phyloP scores from a whole-genome alignment of 306 rosid species.

The Medicago ruthenica region DNA sequence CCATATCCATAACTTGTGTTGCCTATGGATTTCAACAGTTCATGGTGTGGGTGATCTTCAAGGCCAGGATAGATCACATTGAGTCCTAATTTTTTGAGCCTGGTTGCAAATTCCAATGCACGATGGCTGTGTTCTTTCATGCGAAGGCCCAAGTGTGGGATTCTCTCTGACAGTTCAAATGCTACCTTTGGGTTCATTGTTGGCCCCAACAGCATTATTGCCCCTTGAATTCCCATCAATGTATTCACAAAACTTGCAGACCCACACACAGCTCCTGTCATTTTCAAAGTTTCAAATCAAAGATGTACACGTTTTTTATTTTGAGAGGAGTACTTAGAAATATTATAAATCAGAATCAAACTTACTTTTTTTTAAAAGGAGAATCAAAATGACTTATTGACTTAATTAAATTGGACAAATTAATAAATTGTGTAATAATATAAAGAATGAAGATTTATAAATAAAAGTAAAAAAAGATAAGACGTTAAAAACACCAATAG shows the following conservation, averaged over 20 bases:
- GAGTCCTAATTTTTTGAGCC: slow-evolving; percentile 66
- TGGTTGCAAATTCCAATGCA: slow-evolving; percentile 63
- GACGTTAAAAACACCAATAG: no score
- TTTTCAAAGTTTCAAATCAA: background rate
- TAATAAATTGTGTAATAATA: no score
- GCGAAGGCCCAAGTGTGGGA: slow-evolving; percentile 70
- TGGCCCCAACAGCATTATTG: slow-evolving; percentile 81
- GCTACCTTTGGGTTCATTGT: slow-evolving; percentile 94
- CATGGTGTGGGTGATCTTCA: slow-evolving; percentile 74
- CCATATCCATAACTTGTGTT: slow-evolving; percentile 78
- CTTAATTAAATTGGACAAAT: no score
- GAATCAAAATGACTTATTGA: no score
- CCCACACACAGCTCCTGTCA: slow-evolving; percentile 85
- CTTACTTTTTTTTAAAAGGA: no score
- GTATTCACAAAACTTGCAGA: slow-evolving; percentile 63
- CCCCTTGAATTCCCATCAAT: slow-evolving; percentile 86
- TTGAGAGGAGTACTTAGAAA: no score
- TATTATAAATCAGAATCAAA: no score
- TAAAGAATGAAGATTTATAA: no score
- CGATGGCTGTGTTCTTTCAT: slow-evolving; percentile 77
- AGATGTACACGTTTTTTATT: background rate
- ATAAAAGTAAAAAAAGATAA: no score
- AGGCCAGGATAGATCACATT: slow-evolving; percentile 85
- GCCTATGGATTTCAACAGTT: slow-evolving; percentile 57
- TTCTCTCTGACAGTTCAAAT: slow-evolving; percentile 78